Percentiles rank a stretch among this genome's conserved stretches.
phyloP scores from a whole-genome alignment of 179 eudicot genomes.

The Patellifolia procumbens region DNA sequence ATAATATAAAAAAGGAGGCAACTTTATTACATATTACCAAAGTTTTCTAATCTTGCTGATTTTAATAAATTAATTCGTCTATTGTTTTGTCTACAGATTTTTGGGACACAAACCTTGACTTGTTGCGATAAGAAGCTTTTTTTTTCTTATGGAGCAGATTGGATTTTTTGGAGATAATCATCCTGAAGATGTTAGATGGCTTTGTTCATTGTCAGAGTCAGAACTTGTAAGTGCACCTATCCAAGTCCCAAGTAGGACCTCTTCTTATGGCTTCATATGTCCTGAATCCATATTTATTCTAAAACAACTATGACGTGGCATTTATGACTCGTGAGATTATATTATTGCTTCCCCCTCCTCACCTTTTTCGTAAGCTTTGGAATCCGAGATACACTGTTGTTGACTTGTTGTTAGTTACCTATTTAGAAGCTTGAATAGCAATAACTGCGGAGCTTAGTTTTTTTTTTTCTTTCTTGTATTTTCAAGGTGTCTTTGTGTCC shows the following conservation, averaged over 20 bases:
- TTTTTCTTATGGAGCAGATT: conserved; percentile 18
- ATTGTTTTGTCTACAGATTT: neutral
- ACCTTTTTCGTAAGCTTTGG: no score
- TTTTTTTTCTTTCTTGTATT: no score
- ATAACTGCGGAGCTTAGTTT: no score
- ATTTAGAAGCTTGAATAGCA: no score
- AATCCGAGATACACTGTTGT: neutral
- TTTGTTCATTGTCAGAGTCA: conserved; percentile 29
- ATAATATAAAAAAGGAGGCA: no score
- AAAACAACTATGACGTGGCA: no score
- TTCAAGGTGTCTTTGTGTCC: no score
- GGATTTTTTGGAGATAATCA: conserved; percentile 29
- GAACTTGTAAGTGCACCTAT: conserved; percentile 27
- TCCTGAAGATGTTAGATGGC: conserved; percentile 35
- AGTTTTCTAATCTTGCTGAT: neutral
- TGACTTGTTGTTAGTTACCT: no score
- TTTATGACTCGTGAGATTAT: no score
- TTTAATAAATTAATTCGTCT: neutral
- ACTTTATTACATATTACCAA: neutral
- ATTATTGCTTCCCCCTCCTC: no score
- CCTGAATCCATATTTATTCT: neutral
- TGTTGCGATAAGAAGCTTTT: no score
- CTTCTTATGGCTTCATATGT: neutral
- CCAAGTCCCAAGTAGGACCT: neutral
- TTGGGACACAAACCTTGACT: neutral